Evolutionary conservation across 2,329 filamentous ascomycete genomes (phyloP), one percentile per base, ranked within the genome.

Genomic region (Ceratocystis destructans): DNA sequence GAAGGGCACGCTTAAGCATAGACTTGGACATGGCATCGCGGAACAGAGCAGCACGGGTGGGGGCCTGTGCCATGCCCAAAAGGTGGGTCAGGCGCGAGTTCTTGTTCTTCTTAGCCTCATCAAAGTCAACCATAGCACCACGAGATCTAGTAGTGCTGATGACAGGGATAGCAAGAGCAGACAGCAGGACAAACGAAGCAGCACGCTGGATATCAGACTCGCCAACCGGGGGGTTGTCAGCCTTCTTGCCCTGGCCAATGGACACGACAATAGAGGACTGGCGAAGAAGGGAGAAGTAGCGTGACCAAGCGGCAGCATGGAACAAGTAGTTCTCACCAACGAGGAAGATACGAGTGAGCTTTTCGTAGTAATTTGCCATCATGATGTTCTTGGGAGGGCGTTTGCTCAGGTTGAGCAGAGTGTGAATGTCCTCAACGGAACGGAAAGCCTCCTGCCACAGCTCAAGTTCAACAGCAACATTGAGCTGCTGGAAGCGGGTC

Each of bases 321-420:
- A 99, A 99, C 59, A 99, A 86, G 76, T 97, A 97, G 82, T 99
- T 99, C 79, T 97, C 94, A 76, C 93, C 96, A 71, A 97, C 94
- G 69, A 99, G 85, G 83, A 99, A 99, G 76, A 99, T 99, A 70
- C 92, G 87, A 50, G 94, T 96, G 67, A 99, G 86, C 80, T 97
- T 97, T 83, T 99, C 94, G 78, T 97, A 99, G 83, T 99, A 99
- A 81, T 97, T 99, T 79, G 94, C 94, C 94, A 99, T 99, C 94
- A 99, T 97, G 75, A 96, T 83, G 76, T 96, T 96, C 87, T 97
- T 97, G 65, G 94, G 88, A 48, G 92, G 92, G 66, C 94, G 89
- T 84, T 97, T 97, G 87, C 93, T 97, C 72, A 97, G 83, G 80
- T 88, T 97, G 71, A 99, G 86, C 66, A 99, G 85, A 64, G 92